phyloP scores from a whole-genome alignment of 225 moss, liverwort and hornwort genomes.

The Marchantia paleacea region DNA sequence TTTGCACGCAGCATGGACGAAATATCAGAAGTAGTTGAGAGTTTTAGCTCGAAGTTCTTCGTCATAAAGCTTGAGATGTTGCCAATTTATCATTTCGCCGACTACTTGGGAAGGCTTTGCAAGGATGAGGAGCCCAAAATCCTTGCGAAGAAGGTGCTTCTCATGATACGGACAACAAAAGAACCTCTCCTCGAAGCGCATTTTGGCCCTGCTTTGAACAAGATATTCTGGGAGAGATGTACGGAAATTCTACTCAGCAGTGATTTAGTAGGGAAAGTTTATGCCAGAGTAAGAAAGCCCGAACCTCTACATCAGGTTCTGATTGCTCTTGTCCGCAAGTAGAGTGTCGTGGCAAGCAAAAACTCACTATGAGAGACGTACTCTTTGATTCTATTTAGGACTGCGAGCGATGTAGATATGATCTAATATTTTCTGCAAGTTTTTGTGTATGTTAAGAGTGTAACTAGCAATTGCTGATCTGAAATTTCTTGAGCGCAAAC shows the following conservation, averaged over 20 bases:
- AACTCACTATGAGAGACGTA: no score
- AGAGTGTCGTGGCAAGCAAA: no score
- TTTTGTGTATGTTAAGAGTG: no score
- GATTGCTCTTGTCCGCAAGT: neutral
- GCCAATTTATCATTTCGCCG: neutral
- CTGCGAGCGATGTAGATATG: no score
- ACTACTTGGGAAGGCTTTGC: neutral
- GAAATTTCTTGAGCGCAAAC: no score
- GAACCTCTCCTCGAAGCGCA: constrained; percentile 10
- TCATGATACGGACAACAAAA: neutral
- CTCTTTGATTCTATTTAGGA: no score
- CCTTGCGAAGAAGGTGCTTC: neutral
- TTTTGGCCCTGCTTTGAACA: neutral
- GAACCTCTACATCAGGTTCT: constrained; percentile 3
- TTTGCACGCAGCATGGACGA: neutral
- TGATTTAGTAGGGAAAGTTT: neutral
- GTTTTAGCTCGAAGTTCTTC: neutral
- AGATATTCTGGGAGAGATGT: constrained; percentile 3
- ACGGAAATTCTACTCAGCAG: neutral
- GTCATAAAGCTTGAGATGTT: neutral
- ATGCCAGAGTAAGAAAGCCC: neutral
- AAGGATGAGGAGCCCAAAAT: neutral
- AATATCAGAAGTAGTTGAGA: neutral
- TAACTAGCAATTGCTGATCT: no score
- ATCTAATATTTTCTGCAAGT: no score